phyloP scores from a whole-genome alignment of 208 protist species.

The Wallacemonas rigidus region DNA sequence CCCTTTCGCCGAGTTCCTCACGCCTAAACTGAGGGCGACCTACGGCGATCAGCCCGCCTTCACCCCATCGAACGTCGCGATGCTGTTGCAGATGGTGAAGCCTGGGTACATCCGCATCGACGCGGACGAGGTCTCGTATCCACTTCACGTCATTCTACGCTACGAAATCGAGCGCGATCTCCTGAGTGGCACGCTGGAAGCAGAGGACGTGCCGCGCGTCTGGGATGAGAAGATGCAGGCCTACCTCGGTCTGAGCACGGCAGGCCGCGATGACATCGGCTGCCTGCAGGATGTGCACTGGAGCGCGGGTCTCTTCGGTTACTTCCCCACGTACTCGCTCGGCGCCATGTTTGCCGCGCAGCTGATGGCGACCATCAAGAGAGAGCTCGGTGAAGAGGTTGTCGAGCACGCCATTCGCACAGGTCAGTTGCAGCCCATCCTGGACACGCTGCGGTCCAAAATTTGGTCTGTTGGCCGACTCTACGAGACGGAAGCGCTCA shows the following conservation, averaged over 20 bases:
- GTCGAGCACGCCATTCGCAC: constrained; percentile 27
- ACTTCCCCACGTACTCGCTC: constrained; percentile 76
- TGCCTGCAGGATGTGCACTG: constrained; percentile 79
- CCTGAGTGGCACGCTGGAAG: constrained; percentile 54
- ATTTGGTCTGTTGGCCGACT: constrained; percentile 23
- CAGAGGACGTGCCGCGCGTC: constrained; percentile 47
- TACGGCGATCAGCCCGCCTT: constrained; percentile 49
- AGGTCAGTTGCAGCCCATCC: constrained; percentile 39
- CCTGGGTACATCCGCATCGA: constrained; percentile 68
- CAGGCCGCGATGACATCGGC: constrained; percentile 41
- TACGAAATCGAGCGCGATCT: constrained; percentile 72
- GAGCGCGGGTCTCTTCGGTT: constrained; percentile 46
- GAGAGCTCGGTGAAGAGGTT: constrained; percentile 27
- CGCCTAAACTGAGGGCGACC: constrained; percentile 35
- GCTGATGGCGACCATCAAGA: constrained; percentile 37
- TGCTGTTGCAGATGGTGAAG: constrained; percentile 36
- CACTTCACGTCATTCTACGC: constrained; percentile 70
- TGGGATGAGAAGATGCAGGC: constrained; percentile 71
- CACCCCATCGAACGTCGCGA: constrained; percentile 35
- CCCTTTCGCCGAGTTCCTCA: constrained; percentile 55
- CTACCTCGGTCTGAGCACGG: constrained; percentile 54
- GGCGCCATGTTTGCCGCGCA: constrained; percentile 66
- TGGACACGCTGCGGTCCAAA: constrained; percentile 28
- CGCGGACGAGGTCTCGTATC: constrained; percentile 79
- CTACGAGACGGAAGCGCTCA: constrained; percentile 72